Percentiles rank a stretch among this genome's conserved stretches.
Conservation (phyloP, 345 rosid species). For the Eucalyptus erythrocorys region DNA sequence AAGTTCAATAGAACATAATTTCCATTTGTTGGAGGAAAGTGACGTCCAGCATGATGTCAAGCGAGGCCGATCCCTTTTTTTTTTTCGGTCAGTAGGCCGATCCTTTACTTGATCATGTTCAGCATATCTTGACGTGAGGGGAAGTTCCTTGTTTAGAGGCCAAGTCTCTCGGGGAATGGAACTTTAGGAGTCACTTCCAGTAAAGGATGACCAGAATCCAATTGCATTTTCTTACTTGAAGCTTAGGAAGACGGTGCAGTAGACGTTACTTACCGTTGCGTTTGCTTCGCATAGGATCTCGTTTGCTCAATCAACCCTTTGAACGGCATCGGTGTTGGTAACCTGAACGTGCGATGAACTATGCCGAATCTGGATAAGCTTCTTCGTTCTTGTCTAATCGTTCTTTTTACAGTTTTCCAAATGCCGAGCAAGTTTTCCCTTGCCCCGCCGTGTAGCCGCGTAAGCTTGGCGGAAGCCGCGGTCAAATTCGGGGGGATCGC, state of each 20-base stretch:
- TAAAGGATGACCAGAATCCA: background rate
- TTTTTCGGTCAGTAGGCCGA: no score
- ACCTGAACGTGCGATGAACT: background rate
- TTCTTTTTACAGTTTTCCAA: background rate
- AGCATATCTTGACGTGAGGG: background rate
- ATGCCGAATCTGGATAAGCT: background rate
- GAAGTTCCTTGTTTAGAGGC: background rate
- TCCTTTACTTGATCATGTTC: background rate
- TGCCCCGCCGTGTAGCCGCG: background rate
- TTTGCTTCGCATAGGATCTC: background rate
- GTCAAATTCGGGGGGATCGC: background rate
- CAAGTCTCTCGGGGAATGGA: background rate
- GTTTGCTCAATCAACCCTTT: background rate
- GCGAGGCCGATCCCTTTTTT: background rate
- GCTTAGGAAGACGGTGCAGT: background rate
- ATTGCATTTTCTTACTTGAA: background rate
- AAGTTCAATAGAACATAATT: background rate
- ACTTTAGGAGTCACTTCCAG: background rate
- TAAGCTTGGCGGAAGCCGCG: background rate
- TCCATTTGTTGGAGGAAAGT: background rate
- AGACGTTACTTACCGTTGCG: background rate
- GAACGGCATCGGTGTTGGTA: background rate
- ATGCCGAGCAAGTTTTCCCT: background rate
- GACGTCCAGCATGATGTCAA: fast-evolving
- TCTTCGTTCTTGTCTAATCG: background rate